Evolutionary conservation across 2,329 filamentous ascomycete species (phyloP), one percentile per base, ranked within the genome.

Genomic region (Fonsecaea multimorphosa): DNA sequence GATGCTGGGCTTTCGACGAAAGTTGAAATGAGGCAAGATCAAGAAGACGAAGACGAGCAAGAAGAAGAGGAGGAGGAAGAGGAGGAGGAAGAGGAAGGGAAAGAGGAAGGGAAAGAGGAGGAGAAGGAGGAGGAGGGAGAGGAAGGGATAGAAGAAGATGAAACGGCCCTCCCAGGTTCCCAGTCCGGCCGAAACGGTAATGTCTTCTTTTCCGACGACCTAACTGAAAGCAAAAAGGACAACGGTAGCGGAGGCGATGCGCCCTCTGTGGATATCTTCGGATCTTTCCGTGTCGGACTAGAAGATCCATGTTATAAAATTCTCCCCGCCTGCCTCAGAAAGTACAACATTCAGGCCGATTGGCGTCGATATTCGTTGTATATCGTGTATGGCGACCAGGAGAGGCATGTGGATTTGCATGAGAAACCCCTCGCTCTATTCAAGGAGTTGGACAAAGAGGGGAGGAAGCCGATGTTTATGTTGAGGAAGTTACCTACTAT

Each of bases 391-490:
- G 95, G 95, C n/a, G 93, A 98, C 74, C 93, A 98, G 78, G 95
- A 99, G 80, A 89, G 95, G 14, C 98, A 94, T 77, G 80, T 99
- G 40, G 92, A 91, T 0, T 83, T 97, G 71, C 91, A 98, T 64
- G 95, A 99, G 80, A 94, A 96, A 74, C 95, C 95, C 9, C 82
- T 99, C 64, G 96, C 97, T 68, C 80, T 99, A 68, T 99, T 98
- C 81, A 99, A 99, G 80, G 93, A 98, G 77, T 82, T 99, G 63
- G 93, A 98, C 76, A 93, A 93, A 77, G 94, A 98, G 81, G 95
- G 95, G 54, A 91, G 95, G 80, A 98, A 98, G 77, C 95, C 95
- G 22, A 98, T 98, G 94, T 99, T 99, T 75, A 98, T 99, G 95
- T 82, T 99, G 63, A 84, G 95, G 61, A 85, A 85, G 3, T 31